Evolutionary conservation across 2,329 filamentous ascomycete species (phyloP), one percentile per base, ranked within the genome.

Genomic region (Alternaria triticina): DNA sequence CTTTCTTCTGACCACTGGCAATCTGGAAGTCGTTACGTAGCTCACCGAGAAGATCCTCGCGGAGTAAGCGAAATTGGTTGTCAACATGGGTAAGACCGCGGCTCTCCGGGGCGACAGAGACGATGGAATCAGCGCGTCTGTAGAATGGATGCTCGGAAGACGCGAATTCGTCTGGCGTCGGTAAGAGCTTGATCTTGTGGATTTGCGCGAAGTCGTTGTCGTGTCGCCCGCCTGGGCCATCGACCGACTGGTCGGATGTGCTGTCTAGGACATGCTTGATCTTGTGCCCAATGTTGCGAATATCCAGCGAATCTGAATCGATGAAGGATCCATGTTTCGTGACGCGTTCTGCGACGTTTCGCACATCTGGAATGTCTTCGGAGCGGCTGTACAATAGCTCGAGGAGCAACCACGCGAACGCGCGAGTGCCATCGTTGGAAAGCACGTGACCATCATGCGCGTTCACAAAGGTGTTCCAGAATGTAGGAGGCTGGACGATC

Each of bases 121-220:
- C 76, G 0, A 90, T 79, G 2, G 86, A 85, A 5, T 84, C 80
- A 0, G 85, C 83, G 0, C 79, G 83, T 7, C 86, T 84, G 47
- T 88, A 87, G 73, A 88, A 93, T 3, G 77, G 76, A 10, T 0
- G 87, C 83, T 23, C 75, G 72, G 4, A 85, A 0, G 85, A 89
- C 0, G 82, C 61, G 2, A 93, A 82, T 70, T 94, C 91, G 54
- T 90, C 87, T 0, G 84, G 75, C 0, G 90, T 93, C 0, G 91
- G 91, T 51, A 87, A 84, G 13, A 93, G 88, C 3, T 85, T 79
- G 33, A 92, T 88, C 0, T 87, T 62, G 0, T 86, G 83, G 68
- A 89, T 89, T 66, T 92, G 83, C 1, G 71, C 80, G 71, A 86
- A 86, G 69, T 94, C 91, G 57, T 94, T 94, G 75, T 94, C 89